phyloP scores from a whole-genome alignment of 805 yeast genomes.

The Metschnikowia aberdeeniae region DNA sequence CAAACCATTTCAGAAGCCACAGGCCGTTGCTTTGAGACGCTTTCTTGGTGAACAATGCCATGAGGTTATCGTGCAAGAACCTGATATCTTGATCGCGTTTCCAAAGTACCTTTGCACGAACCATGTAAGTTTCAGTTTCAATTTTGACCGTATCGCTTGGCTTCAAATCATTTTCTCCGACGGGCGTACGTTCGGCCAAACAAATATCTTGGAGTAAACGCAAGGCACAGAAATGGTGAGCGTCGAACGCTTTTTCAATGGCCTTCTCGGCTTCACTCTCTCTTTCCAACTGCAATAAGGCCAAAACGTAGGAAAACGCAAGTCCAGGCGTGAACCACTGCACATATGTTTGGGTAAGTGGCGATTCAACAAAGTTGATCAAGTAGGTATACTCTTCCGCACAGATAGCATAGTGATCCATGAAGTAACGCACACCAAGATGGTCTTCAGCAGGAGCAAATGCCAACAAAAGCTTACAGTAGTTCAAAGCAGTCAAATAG shows the following conservation, averaged over 20 bases:
- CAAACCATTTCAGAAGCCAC: conserved; percentile 14
- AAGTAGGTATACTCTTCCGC: conserved; percentile 63
- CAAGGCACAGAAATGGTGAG: conserved; percentile 56
- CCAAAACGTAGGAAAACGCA: conserved; percentile 61
- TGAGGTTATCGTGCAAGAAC: conserved; percentile 46
- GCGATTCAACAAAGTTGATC: conserved; percentile 52
- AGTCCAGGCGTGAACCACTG: conserved; percentile 74
- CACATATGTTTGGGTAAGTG: conserved; percentile 51
- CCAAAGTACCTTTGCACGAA: conserved; percentile 55
- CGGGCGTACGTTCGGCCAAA: conserved; percentile 14
- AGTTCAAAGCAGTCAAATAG: conserved; percentile 69
- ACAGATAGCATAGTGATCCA: conserved; percentile 72
- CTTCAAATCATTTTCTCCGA: conserved; percentile 2
- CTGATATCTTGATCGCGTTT: conserved; percentile 42
- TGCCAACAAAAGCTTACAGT: conserved; percentile 65
- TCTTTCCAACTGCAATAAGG: conserved; percentile 46
- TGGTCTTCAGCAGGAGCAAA: conserved; percentile 80
- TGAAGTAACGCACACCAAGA: conserved; percentile 74
- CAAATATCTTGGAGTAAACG: conserved; percentile 48
- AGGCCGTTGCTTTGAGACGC: conserved; percentile 1
- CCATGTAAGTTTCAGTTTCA: conserved; percentile 54
- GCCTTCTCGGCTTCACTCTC: conserved; percentile 43
- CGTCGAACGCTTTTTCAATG: conserved; percentile 47
- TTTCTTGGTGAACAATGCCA: conserved; percentile 15
- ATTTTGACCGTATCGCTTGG: conserved; percentile 32